A percentile compares a stretch with the other conserved stretches of the same genome.
These are phyloP conservation scores for Tremellales sp. DNA, from an alignment of 1,284 basidiomycete species.

Conservation along the genomic window DNA sequence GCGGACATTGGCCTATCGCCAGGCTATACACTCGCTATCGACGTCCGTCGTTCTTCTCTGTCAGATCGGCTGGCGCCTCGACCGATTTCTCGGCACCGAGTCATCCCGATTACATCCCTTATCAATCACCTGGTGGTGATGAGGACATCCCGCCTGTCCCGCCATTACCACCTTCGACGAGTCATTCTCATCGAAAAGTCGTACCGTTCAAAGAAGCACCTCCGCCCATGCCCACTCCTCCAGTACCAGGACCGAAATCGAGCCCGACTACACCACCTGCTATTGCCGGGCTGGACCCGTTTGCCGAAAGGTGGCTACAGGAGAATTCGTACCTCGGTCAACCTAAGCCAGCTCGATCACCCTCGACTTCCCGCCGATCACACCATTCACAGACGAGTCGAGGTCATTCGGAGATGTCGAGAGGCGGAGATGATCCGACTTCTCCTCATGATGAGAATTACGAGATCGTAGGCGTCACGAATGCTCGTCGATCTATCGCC, in stretches of 20 bases:
- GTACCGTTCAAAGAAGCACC: no score
- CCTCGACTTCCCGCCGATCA: neutral
- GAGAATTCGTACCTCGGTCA: neutral
- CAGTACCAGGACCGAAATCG: neutral
- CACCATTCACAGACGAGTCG: neutral
- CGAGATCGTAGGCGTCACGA: neutral
- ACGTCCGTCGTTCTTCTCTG: neutral
- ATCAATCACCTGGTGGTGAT: constrained; percentile 18
- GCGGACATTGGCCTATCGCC: neutral
- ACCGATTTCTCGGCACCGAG: constrained; percentile 17
- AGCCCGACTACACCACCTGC: constrained; percentile 6
- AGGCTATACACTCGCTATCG: neutral
- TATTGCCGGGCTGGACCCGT: constrained; percentile 3
- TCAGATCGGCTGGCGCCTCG: neutral
- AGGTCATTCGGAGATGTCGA: no score
- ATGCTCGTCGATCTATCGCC: constrained; percentile 8
- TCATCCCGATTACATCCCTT: constrained; percentile 40
- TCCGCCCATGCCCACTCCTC: no score
- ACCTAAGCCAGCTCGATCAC: neutral
- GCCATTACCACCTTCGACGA: neutral
- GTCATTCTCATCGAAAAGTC: no score
- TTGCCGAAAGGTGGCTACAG: constrained; percentile 3
- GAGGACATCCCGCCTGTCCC: neutral
- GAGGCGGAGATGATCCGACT: neutral
- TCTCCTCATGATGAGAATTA: neutral